These are phyloP conservation scores for Quercus phellos DNA, from an alignment of 331 rosid genomes.

Conservation along the genomic window DNA sequence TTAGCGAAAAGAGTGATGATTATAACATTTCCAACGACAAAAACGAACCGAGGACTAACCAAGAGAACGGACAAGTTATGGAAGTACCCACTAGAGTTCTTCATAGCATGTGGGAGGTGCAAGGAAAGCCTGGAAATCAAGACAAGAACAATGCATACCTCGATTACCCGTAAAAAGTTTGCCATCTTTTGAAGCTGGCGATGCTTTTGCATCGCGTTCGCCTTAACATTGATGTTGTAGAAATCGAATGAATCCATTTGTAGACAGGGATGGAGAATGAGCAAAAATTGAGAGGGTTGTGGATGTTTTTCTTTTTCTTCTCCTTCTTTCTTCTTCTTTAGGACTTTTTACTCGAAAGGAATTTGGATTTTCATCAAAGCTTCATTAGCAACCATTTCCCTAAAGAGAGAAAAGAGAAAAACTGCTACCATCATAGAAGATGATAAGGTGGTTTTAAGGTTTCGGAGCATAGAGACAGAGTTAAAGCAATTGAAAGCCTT, in stretches of 20 bases:
- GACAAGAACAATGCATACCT: conserved; percentile 46
- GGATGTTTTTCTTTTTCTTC: background rate
- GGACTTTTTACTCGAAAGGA: conserved; percentile 33
- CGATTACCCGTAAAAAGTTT: conserved; percentile 47
- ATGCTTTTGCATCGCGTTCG: conserved; percentile 48
- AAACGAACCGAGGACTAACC: conserved; percentile 61
- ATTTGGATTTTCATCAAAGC: conserved; percentile 2
- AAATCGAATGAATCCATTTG: conserved; percentile 58
- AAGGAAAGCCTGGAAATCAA: conserved; percentile 55
- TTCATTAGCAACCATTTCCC: conserved; percentile 20
- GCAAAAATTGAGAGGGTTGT: background rate
- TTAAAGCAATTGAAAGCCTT: conserved; percentile 6
- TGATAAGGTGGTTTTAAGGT: conserved; percentile 17
- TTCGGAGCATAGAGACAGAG: conserved; percentile 46
- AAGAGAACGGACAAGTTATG: conserved; percentile 39
- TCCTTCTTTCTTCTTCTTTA: background rate
- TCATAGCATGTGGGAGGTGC: conserved; percentile 48
- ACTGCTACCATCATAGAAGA: conserved; percentile 33
- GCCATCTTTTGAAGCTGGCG: conserved; percentile 45
- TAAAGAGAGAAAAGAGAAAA: conserved; percentile 21
- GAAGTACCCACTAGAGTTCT: conserved; percentile 51
- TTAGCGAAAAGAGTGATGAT: conserved; percentile 61
- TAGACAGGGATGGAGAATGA: background rate
- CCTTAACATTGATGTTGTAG: conserved; percentile 55
- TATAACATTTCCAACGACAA: conserved; percentile 63